Base-by-base conservation (phyloP, 1,284 basidiomycete species). In the Veloboletus limbatus region DNA sequence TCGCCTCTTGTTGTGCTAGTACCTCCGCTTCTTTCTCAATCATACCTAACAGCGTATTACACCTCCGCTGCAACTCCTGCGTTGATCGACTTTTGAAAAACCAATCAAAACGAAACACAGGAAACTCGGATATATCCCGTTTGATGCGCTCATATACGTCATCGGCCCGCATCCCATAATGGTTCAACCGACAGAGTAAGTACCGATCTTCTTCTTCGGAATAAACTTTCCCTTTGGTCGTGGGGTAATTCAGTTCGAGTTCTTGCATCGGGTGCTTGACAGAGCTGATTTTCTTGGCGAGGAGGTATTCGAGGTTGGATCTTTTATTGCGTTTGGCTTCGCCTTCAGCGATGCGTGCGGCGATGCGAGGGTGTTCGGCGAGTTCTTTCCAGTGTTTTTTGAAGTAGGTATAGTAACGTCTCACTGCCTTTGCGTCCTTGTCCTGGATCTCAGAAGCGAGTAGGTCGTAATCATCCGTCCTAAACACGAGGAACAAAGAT, bases 61-160 rank as follows among this genome's bases (percentile, higher is more conserved):
- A 97, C 45, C 97, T 73, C 56, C 96, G 75, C 56, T 88, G 84
- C 51, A 99, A 73, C 72, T 99, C 97, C 60, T 92, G 85, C 9
- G 92, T 86, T 20, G 91, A 94, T 43, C 97, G 75, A 53, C 88
- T 92, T 75, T 97, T 97, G 78, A 99, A 92, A 75, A 98, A 99
- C 95, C 95, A 98, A 65, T 98, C 94, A 59, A 98, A 97, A 43
- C 93, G 76, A 73, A 99, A 99, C n/a, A 94, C 87, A 0, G 93
- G 92, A 70, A 93, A 96, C 67, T 95, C 92, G 31, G 86, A 87
- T 49, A 99, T 92, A 69, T 99, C 96, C 69, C 87, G 84, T 77
- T 97, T 97, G 72, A 99, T 97, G 41, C 85, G 74, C 62, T 99
- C 96, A 63, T 94, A 98, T 30, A 93, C 88, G 60, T 97, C 94